Evolutionary conservation across 352 stramenopile genomes (phyloP).

Genomic region (Pythium rhizo-oryzae): DNA sequence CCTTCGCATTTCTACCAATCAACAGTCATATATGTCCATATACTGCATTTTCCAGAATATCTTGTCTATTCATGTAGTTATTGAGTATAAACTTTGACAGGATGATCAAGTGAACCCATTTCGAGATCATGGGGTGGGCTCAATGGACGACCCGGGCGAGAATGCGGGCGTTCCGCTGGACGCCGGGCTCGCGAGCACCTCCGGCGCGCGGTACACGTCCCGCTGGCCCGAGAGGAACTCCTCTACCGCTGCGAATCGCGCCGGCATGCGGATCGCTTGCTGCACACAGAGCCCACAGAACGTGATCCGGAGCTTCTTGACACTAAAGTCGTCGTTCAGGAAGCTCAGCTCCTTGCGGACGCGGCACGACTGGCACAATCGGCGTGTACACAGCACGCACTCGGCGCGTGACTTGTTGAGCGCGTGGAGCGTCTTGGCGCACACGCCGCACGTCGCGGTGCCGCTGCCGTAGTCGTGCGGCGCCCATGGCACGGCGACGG

Average conservation of each 20-base stretch:
- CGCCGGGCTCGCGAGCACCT: too few relatives aligned
- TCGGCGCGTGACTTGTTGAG: slow-evolving; percentile 16
- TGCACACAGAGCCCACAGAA: slow-evolving; percentile 21
- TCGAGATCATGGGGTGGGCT: too few relatives aligned
- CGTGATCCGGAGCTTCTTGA: slow-evolving; percentile 7
- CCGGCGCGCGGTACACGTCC: slow-evolving; percentile 17
- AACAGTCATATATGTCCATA: not conserved
- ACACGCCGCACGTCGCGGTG: slow-evolving; percentile 1
- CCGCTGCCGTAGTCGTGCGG: too few relatives aligned
- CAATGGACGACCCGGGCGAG: not conserved
- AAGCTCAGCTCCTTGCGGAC: slow-evolving; percentile 20
- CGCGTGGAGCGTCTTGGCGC: slow-evolving; percentile 11
- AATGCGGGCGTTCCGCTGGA: too few relatives aligned
- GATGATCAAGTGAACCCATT: too few relatives aligned
- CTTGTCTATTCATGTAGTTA: not conserved
- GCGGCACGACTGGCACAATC: slow-evolving; percentile 18
- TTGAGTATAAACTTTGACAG: not conserved
- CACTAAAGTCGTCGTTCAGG: slow-evolving; percentile 6
- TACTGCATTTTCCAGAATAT: not conserved
- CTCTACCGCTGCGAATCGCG: slow-evolving; percentile 6
- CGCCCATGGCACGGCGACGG: not conserved
- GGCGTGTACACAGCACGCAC: slow-evolving; percentile 14
- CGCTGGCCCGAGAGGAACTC: slow-evolving; percentile 18
- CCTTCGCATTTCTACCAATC: slow-evolving; percentile 13
- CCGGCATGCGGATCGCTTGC: slow-evolving; percentile 20